Base-by-base conservation (phyloP, 495 filamentous ascomycete species). In the Cudoniella acicularis region DNA sequence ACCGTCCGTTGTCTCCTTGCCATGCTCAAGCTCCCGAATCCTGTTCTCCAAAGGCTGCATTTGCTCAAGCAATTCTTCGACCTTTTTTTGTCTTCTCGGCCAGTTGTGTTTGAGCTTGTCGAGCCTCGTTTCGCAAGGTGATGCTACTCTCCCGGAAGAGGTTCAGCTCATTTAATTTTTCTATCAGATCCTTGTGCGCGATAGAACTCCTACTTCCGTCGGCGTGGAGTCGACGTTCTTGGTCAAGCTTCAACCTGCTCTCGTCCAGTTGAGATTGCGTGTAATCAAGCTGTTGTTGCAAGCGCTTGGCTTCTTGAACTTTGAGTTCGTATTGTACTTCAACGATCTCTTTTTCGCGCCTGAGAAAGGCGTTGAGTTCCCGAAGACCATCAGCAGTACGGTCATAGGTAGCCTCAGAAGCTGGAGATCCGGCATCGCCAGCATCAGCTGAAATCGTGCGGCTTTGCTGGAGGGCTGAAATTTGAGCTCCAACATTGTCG, bases 321-420 rank as follows among this genome's bases (percentile, higher is more conserved):
- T 90, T 90, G 27, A 96, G 79, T 61, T 97, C 91, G 59, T 90
- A 90, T 66, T 98, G 92, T 6, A 96, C 90, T 57, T 98, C 92
- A 2, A 97, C 85, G 64, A 99, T 98, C 65, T 98, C 92, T 74
- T 97, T 98, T 74, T 98, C 95, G 46, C 89, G 85, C n/a, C 95
- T 86, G 53, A 98, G 75, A 72, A 91, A 98, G 50, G 83, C 86
- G 72, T 95, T 92, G 41, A 98, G 80, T 65, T 96, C 91, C 56
- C 92, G 87, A 23, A 96, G 81, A 58, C 88, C 87, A 56, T 90
- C 88, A 17, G 85, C 69, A 40, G 81, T 83, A 27, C 71, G 72
- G 43, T 81, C 77, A 4, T 68, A 59, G 10, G 54, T 49, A 6
- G 59, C 23, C 1, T 73, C 68, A 2, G 60, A 17, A 36, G 73